phyloP scores from a whole-genome alignment of 208 protist species.

The Acanthamoeba triangularis region DNA sequence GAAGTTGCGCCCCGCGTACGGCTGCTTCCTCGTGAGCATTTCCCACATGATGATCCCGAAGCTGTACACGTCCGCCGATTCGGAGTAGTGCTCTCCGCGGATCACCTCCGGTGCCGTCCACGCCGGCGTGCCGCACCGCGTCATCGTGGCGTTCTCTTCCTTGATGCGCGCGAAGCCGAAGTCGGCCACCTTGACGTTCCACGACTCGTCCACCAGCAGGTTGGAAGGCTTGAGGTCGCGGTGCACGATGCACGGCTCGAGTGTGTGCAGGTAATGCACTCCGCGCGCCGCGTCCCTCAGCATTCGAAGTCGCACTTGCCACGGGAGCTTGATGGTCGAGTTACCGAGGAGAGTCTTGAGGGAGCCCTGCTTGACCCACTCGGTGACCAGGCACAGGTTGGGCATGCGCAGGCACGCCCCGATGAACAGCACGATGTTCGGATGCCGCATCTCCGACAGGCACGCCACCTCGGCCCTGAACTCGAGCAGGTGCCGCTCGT shows the following conservation, averaged over 20 bases:
- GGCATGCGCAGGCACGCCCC: slow-evolving; percentile 36
- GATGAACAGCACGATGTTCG: slow-evolving; percentile 68
- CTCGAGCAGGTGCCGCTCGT: slow-evolving; percentile 51
- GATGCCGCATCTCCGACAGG: slow-evolving; percentile 53
- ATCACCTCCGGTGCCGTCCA: slow-evolving; percentile 68
- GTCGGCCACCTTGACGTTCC: slow-evolving; percentile 69
- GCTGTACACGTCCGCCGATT: slow-evolving; percentile 31
- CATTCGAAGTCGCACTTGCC: slow-evolving; percentile 1
- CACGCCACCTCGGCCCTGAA: slow-evolving; percentile 50
- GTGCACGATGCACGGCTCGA: slow-evolving; percentile 55
- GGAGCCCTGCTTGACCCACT: slow-evolving; percentile 54
- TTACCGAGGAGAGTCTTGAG: slow-evolving; percentile 43
- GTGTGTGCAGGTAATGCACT: slow-evolving; percentile 49
- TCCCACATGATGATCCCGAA: slow-evolving; percentile 60
- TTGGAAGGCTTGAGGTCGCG: slow-evolving; percentile 58
- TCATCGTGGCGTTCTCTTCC: slow-evolving; percentile 47
- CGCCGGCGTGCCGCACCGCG: slow-evolving; percentile 7
- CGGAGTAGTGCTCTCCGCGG: neutral
- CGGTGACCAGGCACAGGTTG: slow-evolving; percentile 59
- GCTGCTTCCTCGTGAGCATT: neutral
- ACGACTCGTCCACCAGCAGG: slow-evolving; percentile 58
- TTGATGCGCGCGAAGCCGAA: slow-evolving; percentile 57
- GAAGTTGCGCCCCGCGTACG: slow-evolving; percentile 60
- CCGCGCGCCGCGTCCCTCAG: slow-evolving; percentile 13
- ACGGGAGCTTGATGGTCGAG: slow-evolving; percentile 28